Evolutionary conservation across 1,284 basidiomycete species (phyloP).

Genomic region (Leucoagaricus sp.): DNA sequence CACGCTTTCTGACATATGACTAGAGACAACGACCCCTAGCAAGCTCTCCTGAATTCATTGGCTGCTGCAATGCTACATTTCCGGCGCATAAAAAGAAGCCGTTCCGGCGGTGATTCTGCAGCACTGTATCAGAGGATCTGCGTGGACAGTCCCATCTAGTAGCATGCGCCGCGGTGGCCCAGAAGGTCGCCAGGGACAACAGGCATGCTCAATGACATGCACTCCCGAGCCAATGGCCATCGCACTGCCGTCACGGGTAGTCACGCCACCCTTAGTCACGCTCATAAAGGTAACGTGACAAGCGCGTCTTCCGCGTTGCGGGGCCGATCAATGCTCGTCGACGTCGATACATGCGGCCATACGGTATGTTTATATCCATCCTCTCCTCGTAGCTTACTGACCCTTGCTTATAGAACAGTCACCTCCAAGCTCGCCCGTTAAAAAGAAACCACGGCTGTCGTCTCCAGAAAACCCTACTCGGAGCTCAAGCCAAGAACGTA

Average conservation of each 20-base stretch:
- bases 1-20: too few species aligned
- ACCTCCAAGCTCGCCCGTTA: constrained; percentile 9
- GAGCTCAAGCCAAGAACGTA: neutral
- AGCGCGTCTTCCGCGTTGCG: constrained; percentile 8
- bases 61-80: neutral
- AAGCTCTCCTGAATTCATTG: neutral
- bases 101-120: constrained; percentile 8
- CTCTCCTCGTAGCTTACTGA: neutral
- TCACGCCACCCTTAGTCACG: constrained; percentile 9
- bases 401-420: neutral
- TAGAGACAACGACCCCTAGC: neutral
- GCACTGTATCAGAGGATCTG: neutral
- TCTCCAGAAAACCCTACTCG: neutral
- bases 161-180: too few species aligned
- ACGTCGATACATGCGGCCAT: neutral
- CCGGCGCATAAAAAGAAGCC: neutral
- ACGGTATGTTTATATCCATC: constrained; percentile 1
- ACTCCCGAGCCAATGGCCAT: neutral
- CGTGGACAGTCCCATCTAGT: neutral
- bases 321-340: neutral
- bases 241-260: neutral
- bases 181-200: neutral
- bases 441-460: constrained; percentile 12
- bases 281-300: constrained; percentile 9
- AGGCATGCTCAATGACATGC: neutral